Evolutionary conservation across 164 flowering plant genomes (phyloP).

Genomic region (Paratinospora sagittata): DNA sequence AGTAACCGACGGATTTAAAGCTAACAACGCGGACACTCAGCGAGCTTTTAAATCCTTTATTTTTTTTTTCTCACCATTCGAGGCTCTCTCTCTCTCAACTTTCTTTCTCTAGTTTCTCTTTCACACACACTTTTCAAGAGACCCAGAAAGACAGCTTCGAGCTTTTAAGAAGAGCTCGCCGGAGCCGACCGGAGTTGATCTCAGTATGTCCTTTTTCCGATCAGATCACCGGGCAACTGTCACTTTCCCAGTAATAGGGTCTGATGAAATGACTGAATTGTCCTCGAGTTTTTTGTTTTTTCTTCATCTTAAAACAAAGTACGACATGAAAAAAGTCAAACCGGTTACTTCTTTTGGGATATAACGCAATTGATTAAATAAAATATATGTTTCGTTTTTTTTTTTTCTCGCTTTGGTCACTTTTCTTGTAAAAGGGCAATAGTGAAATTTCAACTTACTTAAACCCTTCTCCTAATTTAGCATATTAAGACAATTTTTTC

Average conservation of each 20-base stretch:
- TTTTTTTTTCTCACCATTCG: not conserved
- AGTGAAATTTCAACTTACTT: too few species aligned
- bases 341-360: not conserved
- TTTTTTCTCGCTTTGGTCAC: too few species aligned
- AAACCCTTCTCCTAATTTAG: too few species aligned
- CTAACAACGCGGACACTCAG: not conserved
- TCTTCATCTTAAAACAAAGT: too few species aligned
- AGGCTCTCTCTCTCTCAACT: not conserved
- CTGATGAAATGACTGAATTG: not conserved
- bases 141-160: constrained; percentile 8
- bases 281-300: not conserved
- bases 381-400: too few species aligned
- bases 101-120: constrained; percentile 1
- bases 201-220: not conserved
- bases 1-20: constrained; percentile 11
- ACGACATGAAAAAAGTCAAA: not conserved
- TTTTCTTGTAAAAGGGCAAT: too few species aligned
- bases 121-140: constrained; percentile 1
- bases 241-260: not conserved
- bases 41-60: constrained; percentile 4
- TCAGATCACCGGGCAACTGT: not conserved
- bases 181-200: not conserved
- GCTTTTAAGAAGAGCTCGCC: constrained; percentile 4
- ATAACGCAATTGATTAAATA: too few species aligned
- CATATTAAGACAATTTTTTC: too few species aligned